Evolutionary conservation across 2,329 filamentous ascomycete genomes (phyloP).

Genomic region (Fusarium scirpi): DNA sequence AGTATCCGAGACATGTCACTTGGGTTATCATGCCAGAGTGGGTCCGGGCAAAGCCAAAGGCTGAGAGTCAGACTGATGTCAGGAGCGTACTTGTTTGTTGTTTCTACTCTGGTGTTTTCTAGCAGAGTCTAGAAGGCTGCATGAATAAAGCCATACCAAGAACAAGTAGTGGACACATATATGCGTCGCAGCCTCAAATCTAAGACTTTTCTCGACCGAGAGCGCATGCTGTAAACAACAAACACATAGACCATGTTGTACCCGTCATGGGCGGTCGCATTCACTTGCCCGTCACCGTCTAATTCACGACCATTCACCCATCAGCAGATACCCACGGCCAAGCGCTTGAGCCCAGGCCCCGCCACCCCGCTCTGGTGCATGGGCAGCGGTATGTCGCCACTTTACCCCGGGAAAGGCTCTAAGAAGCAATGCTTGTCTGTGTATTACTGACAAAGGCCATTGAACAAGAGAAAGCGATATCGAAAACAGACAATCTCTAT

Average conservation of each 20-base stretch:
- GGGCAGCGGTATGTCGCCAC: constrained; percentile 36
- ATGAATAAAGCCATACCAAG: background rate
- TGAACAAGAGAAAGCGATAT: background rate
- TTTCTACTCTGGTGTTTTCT: constrained; percentile 22
- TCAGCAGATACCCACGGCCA: constrained; percentile 30
- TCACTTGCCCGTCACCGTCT: constrained; percentile 32
- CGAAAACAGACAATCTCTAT: background rate
- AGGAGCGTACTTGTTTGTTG: constrained; percentile 17
- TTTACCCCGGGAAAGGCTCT: constrained; percentile 40
- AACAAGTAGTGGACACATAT: background rate
- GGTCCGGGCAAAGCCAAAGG: constrained; percentile 14
- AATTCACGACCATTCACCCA: constrained; percentile 25
- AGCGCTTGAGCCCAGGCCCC: constrained; percentile 6
- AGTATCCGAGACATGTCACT: constrained; percentile 39
- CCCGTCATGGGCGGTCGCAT: constrained; percentile 22
- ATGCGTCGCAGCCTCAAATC: background rate
- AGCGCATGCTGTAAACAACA: background rate
- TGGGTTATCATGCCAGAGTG: constrained; percentile 25
- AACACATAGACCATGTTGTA: background rate
- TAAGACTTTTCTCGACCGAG: background rate
- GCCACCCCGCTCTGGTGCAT: too few species aligned
- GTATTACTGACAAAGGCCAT: constrained; percentile 6
- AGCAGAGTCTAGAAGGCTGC: constrained; percentile 21
- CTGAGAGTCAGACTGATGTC: constrained; percentile 29
- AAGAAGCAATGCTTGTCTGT: constrained; percentile 19